These are phyloP conservation scores for Cephaloascus fragrans DNA, from an alignment of 805 yeast species.

Conservation along the genomic window DNA sequence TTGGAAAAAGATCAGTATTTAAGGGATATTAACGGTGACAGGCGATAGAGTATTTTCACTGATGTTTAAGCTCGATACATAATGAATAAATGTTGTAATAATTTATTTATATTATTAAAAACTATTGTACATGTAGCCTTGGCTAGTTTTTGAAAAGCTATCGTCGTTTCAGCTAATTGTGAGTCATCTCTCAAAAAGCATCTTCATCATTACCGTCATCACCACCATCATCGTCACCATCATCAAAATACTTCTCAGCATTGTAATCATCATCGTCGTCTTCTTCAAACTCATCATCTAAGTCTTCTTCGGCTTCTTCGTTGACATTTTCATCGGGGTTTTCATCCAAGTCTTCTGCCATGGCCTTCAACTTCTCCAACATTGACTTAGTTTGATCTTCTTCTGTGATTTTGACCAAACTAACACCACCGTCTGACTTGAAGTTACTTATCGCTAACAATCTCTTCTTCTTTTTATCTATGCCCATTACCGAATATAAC, in stretches of 20 bases:
- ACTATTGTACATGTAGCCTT: neutral
- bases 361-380: conserved; percentile 27
- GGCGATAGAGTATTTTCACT: conserved; percentile 5
- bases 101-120: too few relatives aligned
- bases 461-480: conserved; percentile 41
- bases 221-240: conserved; percentile 50
- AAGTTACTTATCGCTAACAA: conserved; percentile 31
- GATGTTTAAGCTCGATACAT: too few relatives aligned
- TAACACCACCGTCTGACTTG: conserved; percentile 26
- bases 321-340: conserved; percentile 25
- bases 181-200: conserved; percentile 49
- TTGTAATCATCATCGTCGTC: conserved; percentile 74
- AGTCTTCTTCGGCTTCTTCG: conserved; percentile 42
- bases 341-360: conserved; percentile 35
- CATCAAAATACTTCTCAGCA: conserved; percentile 73
- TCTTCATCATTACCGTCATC: conserved; percentile 64
- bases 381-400: conserved; percentile 27
- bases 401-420: conserved; percentile 23
- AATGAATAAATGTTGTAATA: too few relatives aligned
- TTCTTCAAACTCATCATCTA: conserved; percentile 61
- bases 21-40: conserved; percentile 25
- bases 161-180: too few relatives aligned
- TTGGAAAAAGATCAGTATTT: conserved; percentile 28
- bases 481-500: conserved; percentile 62
- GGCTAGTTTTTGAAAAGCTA: neutral